phyloP scores from a whole-genome alignment of 2,329 filamentous ascomycete genomes.

The Diaporthe batatas region DNA sequence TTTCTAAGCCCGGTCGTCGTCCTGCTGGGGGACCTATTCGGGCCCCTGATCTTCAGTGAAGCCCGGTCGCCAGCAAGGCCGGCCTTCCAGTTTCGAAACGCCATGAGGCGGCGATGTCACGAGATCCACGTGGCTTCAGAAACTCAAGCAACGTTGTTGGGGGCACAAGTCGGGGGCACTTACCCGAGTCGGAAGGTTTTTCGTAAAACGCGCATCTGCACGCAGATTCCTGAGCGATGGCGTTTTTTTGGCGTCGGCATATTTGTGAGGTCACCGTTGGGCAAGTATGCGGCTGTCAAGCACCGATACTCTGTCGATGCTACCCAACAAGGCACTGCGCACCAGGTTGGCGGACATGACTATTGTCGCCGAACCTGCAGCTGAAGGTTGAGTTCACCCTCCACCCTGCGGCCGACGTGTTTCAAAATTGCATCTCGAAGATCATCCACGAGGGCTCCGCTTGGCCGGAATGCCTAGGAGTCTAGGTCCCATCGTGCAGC shows the following conservation, averaged over 20 bases:
- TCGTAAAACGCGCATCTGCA: slow-evolving; percentile 16
- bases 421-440: slow-evolving; percentile 26
- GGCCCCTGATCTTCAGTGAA: slow-evolving; percentile 24
- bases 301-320: background rate
- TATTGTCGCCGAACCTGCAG: slow-evolving; percentile 27
- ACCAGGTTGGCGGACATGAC: slow-evolving; percentile 6
- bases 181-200: slow-evolving; percentile 25
- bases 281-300: slow-evolving; percentile 11
- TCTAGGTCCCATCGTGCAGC: background rate
- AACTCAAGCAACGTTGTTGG: slow-evolving; percentile 20
- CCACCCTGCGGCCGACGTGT: slow-evolving; percentile 26
- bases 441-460: slow-evolving; percentile 29
- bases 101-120: slow-evolving; percentile 22
- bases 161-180: slow-evolving; percentile 17
- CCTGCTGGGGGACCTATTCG: background rate
- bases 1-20: slow-evolving; percentile 18
- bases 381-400: slow-evolving; percentile 30
- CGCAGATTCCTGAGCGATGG: slow-evolving; percentile 14
- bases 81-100: slow-evolving; percentile 34
- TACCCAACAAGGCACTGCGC: background rate
- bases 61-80: slow-evolving; percentile 9
- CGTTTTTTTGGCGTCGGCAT: slow-evolving; percentile 28
- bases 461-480: background rate
- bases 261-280: slow-evolving; percentile 13
- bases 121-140: slow-evolving; percentile 30